Evolutionary conservation across 164 flowering plant genomes (phyloP), one percentile per base, ranked within the genome.

Genomic region (Saururus chinensis): DNA sequence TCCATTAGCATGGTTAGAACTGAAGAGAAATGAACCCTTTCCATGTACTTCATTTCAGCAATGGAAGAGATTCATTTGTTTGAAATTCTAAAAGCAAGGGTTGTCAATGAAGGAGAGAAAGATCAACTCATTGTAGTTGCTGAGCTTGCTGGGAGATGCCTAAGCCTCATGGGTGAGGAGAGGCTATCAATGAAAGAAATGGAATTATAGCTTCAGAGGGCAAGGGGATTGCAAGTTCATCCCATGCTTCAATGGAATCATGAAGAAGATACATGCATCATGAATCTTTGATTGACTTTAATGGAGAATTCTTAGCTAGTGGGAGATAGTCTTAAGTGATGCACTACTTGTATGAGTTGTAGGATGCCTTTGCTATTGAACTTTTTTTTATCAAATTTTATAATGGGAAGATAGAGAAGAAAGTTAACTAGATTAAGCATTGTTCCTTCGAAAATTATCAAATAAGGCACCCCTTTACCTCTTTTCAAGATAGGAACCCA

Each of bases 131-230:
- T 53, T 23, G 65, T 51, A 12, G 57, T 62, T 20, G 65, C 65
- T 4, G 65, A 37, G 14, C 19, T 64, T 17, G 66, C 60, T 24
- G 23, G 21, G 25, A 42, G 41, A n/a, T 64, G 66, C 51, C 10
- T 56, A 16, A 9, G 25, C 11, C 23, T 17, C 16, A 56, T 22
- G 10, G 66, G 60, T 1, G 42, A 24, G 19, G 42, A 64, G 20
- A 64, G 66, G 42, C 66, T 60, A 7, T 40, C 60, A 19, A 64
- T 64, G 53, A 56, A 64, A 42, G 57, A 53, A 53, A 51, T 62
- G 48, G 26, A 10, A 9, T 14, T 22, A 16, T 48, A 37, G 30
- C 24, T 62, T 1, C 1, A 42, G 49, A 42, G 5, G 49, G 17
- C 49, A 42, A 14, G 17, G 14, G 12, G 17, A 42, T 10, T 10